Base-by-base conservation (phyloP, 1,139 yeast species). In the Casaregolazyma lundiana region DNA sequence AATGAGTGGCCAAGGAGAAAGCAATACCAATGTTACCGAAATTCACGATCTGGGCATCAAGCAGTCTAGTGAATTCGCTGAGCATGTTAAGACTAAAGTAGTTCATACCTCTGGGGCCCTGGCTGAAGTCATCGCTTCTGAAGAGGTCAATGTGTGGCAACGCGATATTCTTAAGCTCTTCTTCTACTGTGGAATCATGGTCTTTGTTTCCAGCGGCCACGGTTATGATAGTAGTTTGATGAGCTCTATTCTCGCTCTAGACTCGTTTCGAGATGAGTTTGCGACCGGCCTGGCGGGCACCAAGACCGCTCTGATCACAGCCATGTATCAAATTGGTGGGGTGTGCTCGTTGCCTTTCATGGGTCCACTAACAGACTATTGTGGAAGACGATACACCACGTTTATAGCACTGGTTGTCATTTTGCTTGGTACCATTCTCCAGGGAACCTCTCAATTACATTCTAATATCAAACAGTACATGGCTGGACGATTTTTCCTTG, bases 291-390 rank as follows among this genome's bases (percentile, higher is more conserved):
- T 41, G 15, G 49, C 18, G n/a, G 54, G 53, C 6, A 19, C 42
- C 29, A 48, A 51, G 41, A 47, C 53, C 6, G 54, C 46, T 6
- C 15, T 37, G 32, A 34, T 51, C 20, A 37, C 53, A 7, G 50
- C 49, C n/a, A 50, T 51, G 50, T 51, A 38, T 37, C 52, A 48
- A 20, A 50, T 51, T 21, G 54, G 47, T 4, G 32, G 38, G 7
- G 46, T 78, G 47, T 65, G 65, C 18, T 15, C 50, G 5, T 21
- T 48, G 22, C 48, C 50, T 19, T 43, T 92, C 38, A 35, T 44
- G 20, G 50, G 46, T 17, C 41, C 44, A 30, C 19, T 43, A 20
- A 16, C 48, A 41, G 50, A 52, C 41, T 37, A 44, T 30, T 26
- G 38, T 29, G 50, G 50, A 37, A 17, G 53, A 26, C 37, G 55